Conservation (phyloP, 306 rosid genomes). For the Abrus pulchellus region DNA sequence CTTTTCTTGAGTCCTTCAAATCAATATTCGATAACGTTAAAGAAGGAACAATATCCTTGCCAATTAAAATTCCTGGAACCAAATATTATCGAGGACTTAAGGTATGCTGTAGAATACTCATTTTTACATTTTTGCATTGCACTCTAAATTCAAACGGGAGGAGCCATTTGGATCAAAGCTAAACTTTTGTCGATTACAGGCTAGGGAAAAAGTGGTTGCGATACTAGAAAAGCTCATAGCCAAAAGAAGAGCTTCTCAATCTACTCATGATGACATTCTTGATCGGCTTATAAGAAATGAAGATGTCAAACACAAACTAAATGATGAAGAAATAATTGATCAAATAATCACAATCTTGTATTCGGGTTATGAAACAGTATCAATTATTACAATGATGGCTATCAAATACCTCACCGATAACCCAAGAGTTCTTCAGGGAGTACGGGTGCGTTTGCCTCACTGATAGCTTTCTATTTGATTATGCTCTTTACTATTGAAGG, state of each 20-base stretch:
- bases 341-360: conserved; percentile 71
- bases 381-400: conserved; percentile 89
- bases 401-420: conserved; percentile 77
- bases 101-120: conserved; percentile 47
- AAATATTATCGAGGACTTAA: conserved; percentile 65
- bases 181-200: conserved; percentile 47
- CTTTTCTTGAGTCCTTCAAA: conserved; percentile 55
- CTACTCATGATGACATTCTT: conserved; percentile 65
- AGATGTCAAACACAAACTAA: conserved; percentile 57
- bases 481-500: not conserved
- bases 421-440: conserved; percentile 68
- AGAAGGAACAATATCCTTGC: conserved; percentile 71
- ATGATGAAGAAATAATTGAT: conserved; percentile 76
- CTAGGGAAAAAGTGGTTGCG: conserved; percentile 59
- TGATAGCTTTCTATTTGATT: not conserved
- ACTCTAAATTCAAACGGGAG: not conserved
- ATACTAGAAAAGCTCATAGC: conserved; percentile 57
- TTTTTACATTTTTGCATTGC: not conserved
- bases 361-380: conserved; percentile 91
- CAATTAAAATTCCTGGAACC: conserved; percentile 81
- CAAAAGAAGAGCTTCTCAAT: conserved; percentile 64
- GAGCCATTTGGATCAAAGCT: not conserved
- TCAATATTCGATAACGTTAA: conserved; percentile 66
- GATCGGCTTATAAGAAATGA: conserved; percentile 56
- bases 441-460: conserved; percentile 54